A percentile compares a stretch with the other conserved stretches of the same genome.
Evolutionary conservation across 208 protist genomes (phyloP).

Genomic region (Acanthamoeba lenticulata): DNA sequence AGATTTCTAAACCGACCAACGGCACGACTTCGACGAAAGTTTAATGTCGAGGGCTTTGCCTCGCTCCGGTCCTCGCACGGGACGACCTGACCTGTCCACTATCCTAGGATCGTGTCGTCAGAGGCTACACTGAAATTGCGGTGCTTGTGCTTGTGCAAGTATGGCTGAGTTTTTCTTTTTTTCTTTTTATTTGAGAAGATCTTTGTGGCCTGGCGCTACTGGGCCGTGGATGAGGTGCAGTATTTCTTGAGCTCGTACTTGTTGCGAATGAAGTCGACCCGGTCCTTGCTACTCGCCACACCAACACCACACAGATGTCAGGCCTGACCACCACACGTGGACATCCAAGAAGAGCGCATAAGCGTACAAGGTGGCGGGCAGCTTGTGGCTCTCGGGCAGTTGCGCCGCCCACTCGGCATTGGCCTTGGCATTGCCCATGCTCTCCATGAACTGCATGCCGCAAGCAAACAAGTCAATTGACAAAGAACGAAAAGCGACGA

Average conservation of each 20-base stretch:
- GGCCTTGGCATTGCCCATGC: constrained; percentile 71
- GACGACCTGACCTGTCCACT: no score
- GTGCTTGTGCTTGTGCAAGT: no score
- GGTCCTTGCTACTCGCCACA: constrained; percentile 2
- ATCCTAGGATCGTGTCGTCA: no score
- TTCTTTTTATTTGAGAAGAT: no score
- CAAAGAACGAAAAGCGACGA: no score
- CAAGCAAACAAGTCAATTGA: background rate
- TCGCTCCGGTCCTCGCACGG: constrained; percentile 50
- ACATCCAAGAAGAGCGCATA: no score
- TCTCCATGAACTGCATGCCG: constrained; percentile 44
- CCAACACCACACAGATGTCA: background rate
- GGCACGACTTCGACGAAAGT: constrained; percentile 25
- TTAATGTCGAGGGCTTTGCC: background rate
- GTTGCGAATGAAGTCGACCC: constrained; percentile 73
- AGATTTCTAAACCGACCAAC: no score
- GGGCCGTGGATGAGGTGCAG: constrained; percentile 5
- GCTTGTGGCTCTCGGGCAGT: constrained; percentile 16
- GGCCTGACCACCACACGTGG: no score
- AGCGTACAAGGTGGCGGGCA: background rate
- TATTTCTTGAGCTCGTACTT: constrained; percentile 77
- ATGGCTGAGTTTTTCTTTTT: no score
- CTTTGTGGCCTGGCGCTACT: no score
- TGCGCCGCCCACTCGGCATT: constrained; percentile 70
- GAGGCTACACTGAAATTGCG: no score